Evolutionary conservation across 176 grass and related monocot genomes (phyloP).

Genomic region (Eremochloa ophiuroides): DNA sequence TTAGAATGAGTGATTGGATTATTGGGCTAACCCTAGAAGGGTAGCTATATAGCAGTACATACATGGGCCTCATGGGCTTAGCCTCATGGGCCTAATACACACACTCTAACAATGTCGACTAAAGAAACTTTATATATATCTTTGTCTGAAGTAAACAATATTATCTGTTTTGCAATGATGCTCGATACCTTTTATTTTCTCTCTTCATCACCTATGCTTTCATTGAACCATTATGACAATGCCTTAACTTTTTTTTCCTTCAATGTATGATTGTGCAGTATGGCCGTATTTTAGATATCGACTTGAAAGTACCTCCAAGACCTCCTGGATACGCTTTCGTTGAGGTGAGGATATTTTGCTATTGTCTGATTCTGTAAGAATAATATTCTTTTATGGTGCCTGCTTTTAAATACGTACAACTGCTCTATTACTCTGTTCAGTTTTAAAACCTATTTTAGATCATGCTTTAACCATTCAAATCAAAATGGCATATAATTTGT

Average conservation of each 20-base stretch:
- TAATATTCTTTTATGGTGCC: not conserved
- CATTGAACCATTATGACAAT: not conserved
- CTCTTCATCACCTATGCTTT: not conserved
- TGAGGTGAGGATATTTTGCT: constrained; percentile 51
- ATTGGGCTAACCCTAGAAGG: too few species aligned
- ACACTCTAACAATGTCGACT: too few species aligned
- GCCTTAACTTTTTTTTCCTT: not conserved
- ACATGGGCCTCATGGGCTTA: too few species aligned
- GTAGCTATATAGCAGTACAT: too few species aligned
- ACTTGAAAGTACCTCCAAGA: constrained; percentile 94
- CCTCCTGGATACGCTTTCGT: constrained; percentile 94
- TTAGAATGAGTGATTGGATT: too few species aligned
- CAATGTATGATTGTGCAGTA: constrained; percentile 53
- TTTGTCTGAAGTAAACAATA: not conserved
- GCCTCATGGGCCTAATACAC: too few species aligned
- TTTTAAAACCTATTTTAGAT: not conserved
- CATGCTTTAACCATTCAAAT: not conserved
- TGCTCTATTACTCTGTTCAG: not conserved
- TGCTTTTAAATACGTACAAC: not conserved
- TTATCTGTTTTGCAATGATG: not conserved
- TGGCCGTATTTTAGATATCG: constrained; percentile 83
- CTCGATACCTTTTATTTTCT: not conserved
- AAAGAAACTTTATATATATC: not conserved
- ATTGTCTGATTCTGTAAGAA: not conserved
- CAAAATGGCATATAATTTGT: not conserved